Base-by-base conservation (phyloP, 352 stramenopile genomes). In the Globisporangium parvum region DNA sequence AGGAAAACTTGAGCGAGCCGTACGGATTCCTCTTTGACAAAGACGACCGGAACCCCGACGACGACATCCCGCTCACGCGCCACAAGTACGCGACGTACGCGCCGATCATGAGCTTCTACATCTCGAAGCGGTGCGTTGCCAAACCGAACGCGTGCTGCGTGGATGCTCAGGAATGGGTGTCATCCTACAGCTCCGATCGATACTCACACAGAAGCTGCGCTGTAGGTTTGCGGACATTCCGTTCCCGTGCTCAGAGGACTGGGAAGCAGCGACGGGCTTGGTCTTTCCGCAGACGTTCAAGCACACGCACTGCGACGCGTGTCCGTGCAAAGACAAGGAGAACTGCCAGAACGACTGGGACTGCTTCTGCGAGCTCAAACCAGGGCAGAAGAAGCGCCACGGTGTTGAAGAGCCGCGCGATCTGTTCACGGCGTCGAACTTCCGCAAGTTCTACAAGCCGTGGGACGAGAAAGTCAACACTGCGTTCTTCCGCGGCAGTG, bases 21-120 rank as follows among this genome's bases (percentile, higher is more conserved):
- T 99, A 99, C 73, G 96, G 96, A 6, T 99, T 99, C 63, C 91
- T 99, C 45, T 98, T 98, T 67, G 88, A 98, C 66, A 97, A 96
- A 64, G 91, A 99, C 65, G 97, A 99, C 66, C 77, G 93, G 35
- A 90, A 98, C 65, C 88, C 91, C 31, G 67, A 86, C 14, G 80
- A 98, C 40, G 93, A 99, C 72, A 88, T 98, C 11, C 88, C 96
- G 41, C 80, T 98, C 41, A 80, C 80, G 46, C 63, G 85, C 6
- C 79, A 95, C 54, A 85, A 83, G 35, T 99, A 98, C 70, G 53
- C 75, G 41, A 93, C 82, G 31, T 99, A 98, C 66, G 96, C 96
- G 9, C 97, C 97, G 10, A 98, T 99, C 60, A 84, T 98, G 54
- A 98, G 87, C 60, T 99, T 99, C 74, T 98, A 99, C 72, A 86